Evolutionary conservation across 2,329 filamentous ascomycete species (phyloP).

Genomic region (Metarhizium anisopliae): DNA sequence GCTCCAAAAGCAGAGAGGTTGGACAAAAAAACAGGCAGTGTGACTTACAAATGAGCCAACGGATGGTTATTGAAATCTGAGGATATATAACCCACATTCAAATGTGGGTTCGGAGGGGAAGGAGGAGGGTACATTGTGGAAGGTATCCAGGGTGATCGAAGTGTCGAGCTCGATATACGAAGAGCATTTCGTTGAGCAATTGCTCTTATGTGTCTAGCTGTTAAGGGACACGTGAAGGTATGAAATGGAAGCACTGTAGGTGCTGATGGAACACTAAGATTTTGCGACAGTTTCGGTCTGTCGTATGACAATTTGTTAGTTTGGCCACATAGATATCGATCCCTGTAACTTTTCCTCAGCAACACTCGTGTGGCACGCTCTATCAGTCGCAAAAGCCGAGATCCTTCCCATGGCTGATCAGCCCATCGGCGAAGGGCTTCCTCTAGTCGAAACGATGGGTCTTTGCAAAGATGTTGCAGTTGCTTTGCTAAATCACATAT

Average conservation of each 20-base stretch:
- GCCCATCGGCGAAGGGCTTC: conserved; percentile 50
- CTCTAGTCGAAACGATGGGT: conserved; percentile 27
- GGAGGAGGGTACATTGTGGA: conserved; percentile 76
- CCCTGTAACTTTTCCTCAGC: conserved; percentile 80
- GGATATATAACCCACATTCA: conserved; percentile 94
- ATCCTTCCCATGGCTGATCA: conserved; percentile 77
- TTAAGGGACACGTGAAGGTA: conserved; percentile 91
- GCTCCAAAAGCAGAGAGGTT: not conserved
- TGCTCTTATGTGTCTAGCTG: conserved; percentile 80
- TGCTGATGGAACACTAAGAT: conserved; percentile 71
- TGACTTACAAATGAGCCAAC: conserved; percentile 68
- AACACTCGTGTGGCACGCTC: conserved; percentile 75
- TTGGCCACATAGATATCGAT: conserved; percentile 58
- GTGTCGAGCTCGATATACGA: conserved; percentile 82
- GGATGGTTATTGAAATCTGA: conserved; percentile 99
- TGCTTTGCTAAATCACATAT: conserved; percentile 43
- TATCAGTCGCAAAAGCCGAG: conserved; percentile 70
- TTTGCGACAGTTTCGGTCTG: conserved; percentile 63
- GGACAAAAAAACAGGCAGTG: not conserved
- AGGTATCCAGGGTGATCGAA: conserved; percentile 81
- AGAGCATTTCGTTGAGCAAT: conserved; percentile 94
- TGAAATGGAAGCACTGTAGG: conserved; percentile 96
- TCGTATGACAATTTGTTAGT: conserved; percentile 51
- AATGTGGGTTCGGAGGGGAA: conserved; percentile 65
- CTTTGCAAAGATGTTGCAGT: conserved; percentile 30